Evolutionary conservation across 768 basidiomycete species (phyloP), one percentile per base, ranked within the genome.

Genomic region (Tephrocybe sp.): DNA sequence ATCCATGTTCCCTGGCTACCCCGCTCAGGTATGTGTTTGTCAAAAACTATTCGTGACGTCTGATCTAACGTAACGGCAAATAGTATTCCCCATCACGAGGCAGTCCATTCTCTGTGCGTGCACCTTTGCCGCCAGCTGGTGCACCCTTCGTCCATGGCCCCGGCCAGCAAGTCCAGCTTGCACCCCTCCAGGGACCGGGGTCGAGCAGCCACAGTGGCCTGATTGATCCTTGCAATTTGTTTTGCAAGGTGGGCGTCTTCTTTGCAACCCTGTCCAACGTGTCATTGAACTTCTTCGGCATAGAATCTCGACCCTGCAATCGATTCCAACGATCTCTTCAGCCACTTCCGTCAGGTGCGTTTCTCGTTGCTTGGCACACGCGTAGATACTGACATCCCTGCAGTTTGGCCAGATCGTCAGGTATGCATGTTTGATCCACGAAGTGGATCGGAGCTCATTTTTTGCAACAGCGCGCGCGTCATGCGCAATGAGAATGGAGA

Each of bases 371-470:
- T 38, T 28, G 23, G 6, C 5, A 24, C 17, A 11, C 21, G 30
- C 32, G 25, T 45, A 38, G 46, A 52, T 55, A 55, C 56, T 61
- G 12, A 67, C 49, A 43, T 45, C 37, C 42, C 41, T 41, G 24
- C 46, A 93, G 87, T 96, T 85, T 66, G 93, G 93, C 34, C 84
- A 87, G 70, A 93, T 95, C 56, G 89, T 93, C 56, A 93, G 90
- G 85, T 90, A 75, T 59, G 62, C 33, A 5, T 23, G 2, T 33
- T 11, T 39, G 32, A 17, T 24, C 28, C 28, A 56, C 7, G 11
- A 41, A 17, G 11, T 32, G 12, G 23, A 25, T 10, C 3, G 39
- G 28, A 17, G n/a, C 26, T 48, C 43, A 48, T 44, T 9, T n/a
- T 43, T 28, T 4, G 38, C 30, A 18, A n/a, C 48, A 92, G 91